These are phyloP conservation scores for Candolleomyces aberdarensis DNA, from an alignment of 768 basidiomycete genomes.

Conservation along the genomic window DNA sequence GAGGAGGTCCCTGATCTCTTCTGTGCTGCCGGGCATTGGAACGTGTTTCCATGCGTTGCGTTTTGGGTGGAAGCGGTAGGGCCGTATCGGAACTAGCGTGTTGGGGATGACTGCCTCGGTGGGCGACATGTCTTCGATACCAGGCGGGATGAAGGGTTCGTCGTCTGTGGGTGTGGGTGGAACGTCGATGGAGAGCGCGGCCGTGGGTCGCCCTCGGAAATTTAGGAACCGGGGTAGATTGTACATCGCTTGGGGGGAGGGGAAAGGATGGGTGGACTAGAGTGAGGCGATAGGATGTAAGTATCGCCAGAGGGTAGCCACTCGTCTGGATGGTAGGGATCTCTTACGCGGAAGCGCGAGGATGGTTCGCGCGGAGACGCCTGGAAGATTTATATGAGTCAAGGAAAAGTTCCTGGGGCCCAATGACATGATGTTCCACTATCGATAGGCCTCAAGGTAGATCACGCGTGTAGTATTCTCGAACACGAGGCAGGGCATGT, in stretches of 20 bases:
- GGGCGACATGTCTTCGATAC: conserved; percentile 4
- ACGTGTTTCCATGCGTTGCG: conserved; percentile 46
- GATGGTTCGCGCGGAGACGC: neutral
- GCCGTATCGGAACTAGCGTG: conserved; percentile 24
- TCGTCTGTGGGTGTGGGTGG: neutral
- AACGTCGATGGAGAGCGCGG: neutral
- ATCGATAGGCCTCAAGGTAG: conserved; percentile 11
- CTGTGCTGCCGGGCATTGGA: conserved; percentile 22
- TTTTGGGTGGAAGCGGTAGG: conserved; percentile 38
- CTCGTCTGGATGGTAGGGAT: neutral
- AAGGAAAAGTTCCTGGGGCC: neutral
- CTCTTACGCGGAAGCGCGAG: too few species aligned
- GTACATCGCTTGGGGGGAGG: neutral
- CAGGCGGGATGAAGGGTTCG: conserved; percentile 17
- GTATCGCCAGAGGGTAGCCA: too few species aligned
- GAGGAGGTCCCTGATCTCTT: conserved; percentile 19
- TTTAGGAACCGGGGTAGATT: neutral
- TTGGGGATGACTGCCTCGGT: conserved; percentile 25
- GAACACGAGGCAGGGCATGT: conserved; percentile 20
- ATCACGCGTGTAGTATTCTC: conserved; percentile 17
- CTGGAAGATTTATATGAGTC: conserved; percentile 7
- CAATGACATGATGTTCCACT: neutral
- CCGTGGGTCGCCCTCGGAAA: neutral
- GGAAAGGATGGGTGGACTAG: neutral
- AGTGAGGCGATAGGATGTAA: neutral